Percentiles rank a stretch among this genome's conserved stretches.
Conservation (phyloP, 2,329 filamentous ascomycete species). For the Chalaropsis thielavioides region DNA sequence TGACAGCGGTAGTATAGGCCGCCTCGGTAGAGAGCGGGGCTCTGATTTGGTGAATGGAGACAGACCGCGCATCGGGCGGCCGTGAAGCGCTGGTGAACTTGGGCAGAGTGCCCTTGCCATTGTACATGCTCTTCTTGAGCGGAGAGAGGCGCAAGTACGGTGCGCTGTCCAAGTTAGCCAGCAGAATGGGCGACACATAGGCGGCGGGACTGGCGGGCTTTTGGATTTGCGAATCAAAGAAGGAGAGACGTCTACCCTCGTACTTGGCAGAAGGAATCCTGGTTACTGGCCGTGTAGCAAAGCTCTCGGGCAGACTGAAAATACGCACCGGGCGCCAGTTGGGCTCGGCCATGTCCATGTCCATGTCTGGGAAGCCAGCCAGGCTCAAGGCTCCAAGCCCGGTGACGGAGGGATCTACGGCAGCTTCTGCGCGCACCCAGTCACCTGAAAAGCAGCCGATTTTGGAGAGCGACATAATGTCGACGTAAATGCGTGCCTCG, state of each 20-base stretch:
- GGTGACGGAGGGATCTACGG: conserved; percentile 56
- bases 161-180: conserved; percentile 71
- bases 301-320: conserved; percentile 72
- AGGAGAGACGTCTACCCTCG: conserved; percentile 40
- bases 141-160: conserved; percentile 67
- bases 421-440: conserved; percentile 75
- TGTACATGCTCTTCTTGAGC: conserved; percentile 39
- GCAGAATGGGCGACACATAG: conserved; percentile 71
- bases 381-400: conserved; percentile 54
- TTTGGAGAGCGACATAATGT: conserved; percentile 69
- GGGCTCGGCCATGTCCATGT: conserved; percentile 41
- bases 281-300: conserved; percentile 45
- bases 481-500: conserved; percentile 78
- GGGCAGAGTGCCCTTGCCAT: conserved; percentile 37
- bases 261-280: conserved; percentile 42
- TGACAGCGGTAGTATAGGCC: conserved; percentile 68
- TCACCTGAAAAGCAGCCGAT: conserved; percentile 96
- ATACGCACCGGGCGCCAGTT: conserved; percentile 76
- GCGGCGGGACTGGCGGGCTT: conserved; percentile 43
- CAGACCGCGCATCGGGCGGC: conserved; percentile 53
- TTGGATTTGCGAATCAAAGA: conserved; percentile 54
- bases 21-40: conserved; percentile 80
- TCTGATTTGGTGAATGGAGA: conserved; percentile 75
- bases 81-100: conserved; percentile 41
- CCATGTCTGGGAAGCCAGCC: conserved; percentile 40